Conservation (phyloP, 2,329 filamentous ascomycete genomes). For the Trichoderma afroharzianum region DNA sequence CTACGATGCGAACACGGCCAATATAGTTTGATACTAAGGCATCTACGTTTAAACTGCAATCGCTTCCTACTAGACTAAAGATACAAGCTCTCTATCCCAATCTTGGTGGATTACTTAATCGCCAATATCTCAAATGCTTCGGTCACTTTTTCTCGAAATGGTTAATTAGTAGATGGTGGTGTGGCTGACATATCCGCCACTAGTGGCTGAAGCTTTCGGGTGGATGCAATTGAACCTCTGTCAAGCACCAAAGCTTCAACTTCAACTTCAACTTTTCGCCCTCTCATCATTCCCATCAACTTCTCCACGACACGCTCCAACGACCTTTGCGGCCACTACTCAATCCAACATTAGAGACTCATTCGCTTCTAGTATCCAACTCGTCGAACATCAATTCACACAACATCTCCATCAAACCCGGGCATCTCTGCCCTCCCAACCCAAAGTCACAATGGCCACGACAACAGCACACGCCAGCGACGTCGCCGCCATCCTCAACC, state of each 20-base stretch:
- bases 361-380: background rate
- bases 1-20: background rate
- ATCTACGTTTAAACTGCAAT: background rate
- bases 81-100: background rate
- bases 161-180: background rate
- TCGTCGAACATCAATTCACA: background rate
- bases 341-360: background rate
- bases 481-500: constrained; percentile 51
- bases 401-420: background rate
- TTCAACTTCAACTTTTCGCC: constrained; percentile 1
- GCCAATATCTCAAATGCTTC: background rate
- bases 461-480: constrained; percentile 25
- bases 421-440: background rate
- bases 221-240: background rate
- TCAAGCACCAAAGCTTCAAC: background rate
- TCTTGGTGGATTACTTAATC: background rate
- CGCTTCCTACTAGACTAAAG: background rate
- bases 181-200: constrained; percentile 19
- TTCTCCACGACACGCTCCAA: background rate
- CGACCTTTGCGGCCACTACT: background rate
- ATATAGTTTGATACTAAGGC: background rate
- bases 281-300: background rate
- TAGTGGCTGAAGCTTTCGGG: constrained; percentile 17
- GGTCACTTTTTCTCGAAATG: background rate
- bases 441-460: constrained; percentile 29